Conservation (phyloP, 2,329 filamentous ascomycete species). For the Coniochaeta sp. region DNA sequence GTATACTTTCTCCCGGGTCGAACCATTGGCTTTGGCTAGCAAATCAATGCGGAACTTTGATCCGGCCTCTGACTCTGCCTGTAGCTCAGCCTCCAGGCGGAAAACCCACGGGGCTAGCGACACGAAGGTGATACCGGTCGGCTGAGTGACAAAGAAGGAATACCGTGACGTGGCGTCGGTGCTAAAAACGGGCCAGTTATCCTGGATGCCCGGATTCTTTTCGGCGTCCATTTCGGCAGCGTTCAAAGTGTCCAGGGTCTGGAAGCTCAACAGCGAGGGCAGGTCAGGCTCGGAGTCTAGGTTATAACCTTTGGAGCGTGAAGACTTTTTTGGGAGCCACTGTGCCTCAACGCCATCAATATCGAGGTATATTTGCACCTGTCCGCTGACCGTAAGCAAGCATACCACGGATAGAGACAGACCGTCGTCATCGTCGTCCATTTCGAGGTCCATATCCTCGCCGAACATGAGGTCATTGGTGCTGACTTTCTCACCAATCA, state of each 20-base stretch:
- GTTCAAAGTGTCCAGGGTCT: constrained; percentile 54
- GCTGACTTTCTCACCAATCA: constrained; percentile 56
- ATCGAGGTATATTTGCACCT: constrained; percentile 55
- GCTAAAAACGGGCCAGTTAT: constrained; percentile 56
- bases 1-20: constrained; percentile 49
- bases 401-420: constrained; percentile 54
- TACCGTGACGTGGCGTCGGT: constrained; percentile 55
- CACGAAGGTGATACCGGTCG: constrained; percentile 52
- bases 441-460: constrained; percentile 56
- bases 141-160: constrained; percentile 55
- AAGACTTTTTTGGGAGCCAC: constrained; percentile 48
- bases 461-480: constrained; percentile 54
- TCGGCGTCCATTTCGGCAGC: constrained; percentile 46
- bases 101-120: constrained; percentile 58
- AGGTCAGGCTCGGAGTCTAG: constrained; percentile 24
- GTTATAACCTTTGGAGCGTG: constrained; percentile 30
- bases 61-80: constrained; percentile 47
- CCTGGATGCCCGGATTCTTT: no score
- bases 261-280: constrained; percentile 51
- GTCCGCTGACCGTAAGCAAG: constrained; percentile 53
- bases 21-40: constrained; percentile 50
- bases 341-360: constrained; percentile 57
- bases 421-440: constrained; percentile 51
- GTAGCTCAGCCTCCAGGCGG: constrained; percentile 54
- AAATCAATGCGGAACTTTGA: constrained; percentile 56